phyloP scores from a whole-genome alignment of 176 grass and related monocot species.

The Lolium multiflorum region DNA sequence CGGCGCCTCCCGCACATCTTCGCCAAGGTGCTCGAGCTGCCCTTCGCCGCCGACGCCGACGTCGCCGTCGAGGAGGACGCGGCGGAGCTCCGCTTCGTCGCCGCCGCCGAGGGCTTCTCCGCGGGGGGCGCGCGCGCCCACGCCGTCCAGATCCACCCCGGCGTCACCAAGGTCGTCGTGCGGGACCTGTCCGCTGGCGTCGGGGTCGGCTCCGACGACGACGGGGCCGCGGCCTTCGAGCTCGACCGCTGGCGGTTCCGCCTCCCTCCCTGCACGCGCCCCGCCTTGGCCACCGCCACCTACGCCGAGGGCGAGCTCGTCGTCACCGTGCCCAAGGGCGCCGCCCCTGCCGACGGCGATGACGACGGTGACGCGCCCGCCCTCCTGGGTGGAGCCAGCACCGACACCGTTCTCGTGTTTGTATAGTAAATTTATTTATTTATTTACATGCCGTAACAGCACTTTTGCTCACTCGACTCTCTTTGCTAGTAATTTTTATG shows the following conservation, averaged over 20 bases:
- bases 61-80: constrained; percentile 80
- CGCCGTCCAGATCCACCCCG: constrained; percentile 89
- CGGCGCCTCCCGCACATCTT: constrained; percentile 96
- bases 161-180: constrained; percentile 87
- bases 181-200: constrained; percentile 40
- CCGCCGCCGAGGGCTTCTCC: constrained; percentile 56
- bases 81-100: constrained; percentile 81
- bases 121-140: constrained; percentile 60
- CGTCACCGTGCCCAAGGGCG: constrained; percentile 85
- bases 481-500: constrained; percentile 34
- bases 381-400: constrained; percentile 20
- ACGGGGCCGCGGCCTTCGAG: constrained; percentile 60
- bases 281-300: constrained; percentile 78
- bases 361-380: not conserved
- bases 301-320: constrained; percentile 86
- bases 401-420: constrained; percentile 52
- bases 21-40: constrained; percentile 92
- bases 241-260: constrained; percentile 90
- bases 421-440: constrained; percentile 50
- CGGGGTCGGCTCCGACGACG: constrained; percentile 9
- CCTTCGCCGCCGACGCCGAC: constrained; percentile 86
- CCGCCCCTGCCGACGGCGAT: constrained; percentile 35
- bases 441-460: constrained; percentile 7
- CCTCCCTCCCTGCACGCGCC: constrained; percentile 80
- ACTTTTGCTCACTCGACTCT: constrained; percentile 41